Evolutionary conservation across 1,284 basidiomycete species (phyloP).

Genomic region (Ganoderma resinaceum): DNA sequence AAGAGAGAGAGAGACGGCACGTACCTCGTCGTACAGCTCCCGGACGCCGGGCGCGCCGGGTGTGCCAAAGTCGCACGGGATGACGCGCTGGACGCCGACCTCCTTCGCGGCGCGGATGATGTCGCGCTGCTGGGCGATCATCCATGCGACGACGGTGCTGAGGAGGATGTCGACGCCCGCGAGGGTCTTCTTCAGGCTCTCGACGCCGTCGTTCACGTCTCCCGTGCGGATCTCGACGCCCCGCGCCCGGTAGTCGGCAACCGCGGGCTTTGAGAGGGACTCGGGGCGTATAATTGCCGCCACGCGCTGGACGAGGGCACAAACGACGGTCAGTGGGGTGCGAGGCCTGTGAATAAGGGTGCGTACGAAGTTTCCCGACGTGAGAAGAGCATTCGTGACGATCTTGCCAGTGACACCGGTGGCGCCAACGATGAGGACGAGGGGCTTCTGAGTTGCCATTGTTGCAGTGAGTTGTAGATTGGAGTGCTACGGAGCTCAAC

Average conservation of each 20-base stretch:
- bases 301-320: slow-evolving; percentile 9
- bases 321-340: neutral
- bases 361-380: slow-evolving; percentile 27
- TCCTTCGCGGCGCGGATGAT: slow-evolving; percentile 25
- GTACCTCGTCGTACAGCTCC: slow-evolving; percentile 26
- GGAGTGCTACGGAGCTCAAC: neutral
- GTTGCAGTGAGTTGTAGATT: too few relatives aligned
- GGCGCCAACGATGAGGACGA: slow-evolving; percentile 33
- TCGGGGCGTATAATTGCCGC: slow-evolving; percentile 17
- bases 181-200: slow-evolving; percentile 18
- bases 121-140: slow-evolving; percentile 15
- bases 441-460: slow-evolving; percentile 17
- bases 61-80: slow-evolving; percentile 30
- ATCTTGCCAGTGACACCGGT: slow-evolving; percentile 30
- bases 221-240: slow-evolving; percentile 26
- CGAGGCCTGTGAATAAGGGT: neutral
- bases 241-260: neutral
- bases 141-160: slow-evolving; percentile 12
- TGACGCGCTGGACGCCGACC: slow-evolving; percentile 23
- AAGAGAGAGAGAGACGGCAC: neutral
- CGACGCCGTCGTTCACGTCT: slow-evolving; percentile 18
- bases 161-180: slow-evolving; percentile 27
- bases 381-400: slow-evolving; percentile 28
- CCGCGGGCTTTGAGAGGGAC: slow-evolving; percentile 20
- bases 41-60: slow-evolving; percentile 26